Conservation (phyloP, 192 early-diverging fungal genomes). For the Rhizophagus sp. region DNA sequence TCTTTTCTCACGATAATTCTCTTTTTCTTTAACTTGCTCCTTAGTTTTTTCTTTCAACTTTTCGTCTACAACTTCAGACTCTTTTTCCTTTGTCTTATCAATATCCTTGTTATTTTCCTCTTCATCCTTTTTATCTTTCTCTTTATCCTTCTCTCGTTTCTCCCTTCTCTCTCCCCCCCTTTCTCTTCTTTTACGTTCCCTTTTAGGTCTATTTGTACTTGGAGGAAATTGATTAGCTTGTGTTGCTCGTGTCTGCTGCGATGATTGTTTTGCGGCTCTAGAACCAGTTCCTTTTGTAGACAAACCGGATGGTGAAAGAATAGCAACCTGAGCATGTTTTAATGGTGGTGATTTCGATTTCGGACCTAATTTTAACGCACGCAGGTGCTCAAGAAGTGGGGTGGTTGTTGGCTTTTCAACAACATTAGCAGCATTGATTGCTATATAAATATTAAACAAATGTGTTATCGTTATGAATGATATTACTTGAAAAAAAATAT, state of each 20-base stretch:
- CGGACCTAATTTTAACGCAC: conserved; percentile 68
- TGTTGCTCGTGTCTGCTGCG: not conserved
- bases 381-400: conserved; percentile 71
- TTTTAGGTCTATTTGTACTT: not conserved
- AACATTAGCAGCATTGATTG: conserved; percentile 30
- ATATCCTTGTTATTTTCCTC: not conserved
- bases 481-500: not conserved
- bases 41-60: not conserved
- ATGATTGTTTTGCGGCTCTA: conserved; percentile 13
- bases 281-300: conserved; percentile 28
- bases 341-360: conserved; percentile 48
- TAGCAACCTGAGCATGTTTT: conserved; percentile 13
- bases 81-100: not conserved
- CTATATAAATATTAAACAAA: not conserved
- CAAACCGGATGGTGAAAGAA: not conserved
- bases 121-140: not conserved
- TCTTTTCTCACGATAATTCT: conserved; percentile 2
- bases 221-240: too few species aligned
- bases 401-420: conserved; percentile 69
- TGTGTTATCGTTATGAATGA: not conserved
- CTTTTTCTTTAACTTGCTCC: not conserved
- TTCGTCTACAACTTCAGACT: too few species aligned
- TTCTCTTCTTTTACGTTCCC: conserved; percentile 2
- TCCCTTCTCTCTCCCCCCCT: not conserved
- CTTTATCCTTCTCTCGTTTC: conserved; percentile 1